Evolutionary conservation across 2,329 filamentous ascomycete genomes (phyloP).

Genomic region (Penicillium sp.): DNA sequence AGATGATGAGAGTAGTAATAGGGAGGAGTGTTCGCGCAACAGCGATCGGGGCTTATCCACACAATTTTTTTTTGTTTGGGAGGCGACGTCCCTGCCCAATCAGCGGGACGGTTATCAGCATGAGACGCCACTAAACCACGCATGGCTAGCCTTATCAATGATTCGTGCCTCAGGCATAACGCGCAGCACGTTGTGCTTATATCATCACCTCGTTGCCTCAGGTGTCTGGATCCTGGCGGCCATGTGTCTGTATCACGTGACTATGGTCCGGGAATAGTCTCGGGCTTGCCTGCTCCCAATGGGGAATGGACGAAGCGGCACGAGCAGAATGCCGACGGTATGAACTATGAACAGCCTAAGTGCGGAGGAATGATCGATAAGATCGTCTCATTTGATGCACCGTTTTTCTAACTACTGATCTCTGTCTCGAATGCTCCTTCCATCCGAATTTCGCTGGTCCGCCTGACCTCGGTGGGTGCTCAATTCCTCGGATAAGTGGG

Average conservation of each 20-base stretch:
- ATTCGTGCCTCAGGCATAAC: constrained; percentile 9
- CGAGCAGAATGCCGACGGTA: constrained; percentile 4
- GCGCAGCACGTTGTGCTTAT: not conserved
- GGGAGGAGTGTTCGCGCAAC: constrained; percentile 5
- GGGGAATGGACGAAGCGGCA: not conserved
- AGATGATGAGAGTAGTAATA: not conserved
- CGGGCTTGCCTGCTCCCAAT: not conserved
- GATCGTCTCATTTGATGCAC: not conserved
- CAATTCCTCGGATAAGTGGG: not conserved
- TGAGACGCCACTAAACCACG: constrained; percentile 13
- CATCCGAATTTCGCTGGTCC: constrained; percentile 4
- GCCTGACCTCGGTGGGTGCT: not conserved
- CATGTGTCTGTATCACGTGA: not conserved
- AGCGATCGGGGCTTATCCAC: constrained; percentile 21
- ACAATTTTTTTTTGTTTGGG: constrained; percentile 26
- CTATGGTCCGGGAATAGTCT: not conserved
- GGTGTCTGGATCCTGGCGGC: not conserved
- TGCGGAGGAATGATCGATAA: not conserved
- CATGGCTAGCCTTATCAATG: constrained; percentile 19
- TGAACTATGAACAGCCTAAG: not conserved
- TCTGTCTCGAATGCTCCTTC: not conserved
- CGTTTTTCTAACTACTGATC: not conserved
- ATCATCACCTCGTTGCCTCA: not conserved
- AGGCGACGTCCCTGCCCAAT: constrained; percentile 20
- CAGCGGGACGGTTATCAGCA: constrained; percentile 11